Conservation (phyloP, 768 basidiomycete species). For the Leccinum subtestaceum region DNA sequence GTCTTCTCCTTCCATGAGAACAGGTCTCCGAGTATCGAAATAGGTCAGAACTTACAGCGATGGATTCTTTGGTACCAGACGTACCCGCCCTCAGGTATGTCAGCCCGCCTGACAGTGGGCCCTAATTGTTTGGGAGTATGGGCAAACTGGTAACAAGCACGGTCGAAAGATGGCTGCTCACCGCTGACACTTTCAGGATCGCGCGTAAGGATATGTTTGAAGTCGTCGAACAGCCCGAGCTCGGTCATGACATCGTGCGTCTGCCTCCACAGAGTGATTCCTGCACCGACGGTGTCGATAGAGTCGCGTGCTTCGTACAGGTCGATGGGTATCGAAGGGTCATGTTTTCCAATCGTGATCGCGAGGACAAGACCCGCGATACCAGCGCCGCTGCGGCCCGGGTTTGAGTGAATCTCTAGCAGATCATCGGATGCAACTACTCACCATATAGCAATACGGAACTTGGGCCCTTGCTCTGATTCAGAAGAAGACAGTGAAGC, state of each 20-base stretch:
- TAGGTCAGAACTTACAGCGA: conserved; percentile 16
- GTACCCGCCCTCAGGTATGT: conserved; percentile 32
- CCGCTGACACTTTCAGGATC: conserved; percentile 14
- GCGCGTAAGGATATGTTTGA: conserved; percentile 16
- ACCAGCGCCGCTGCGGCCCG: conserved; percentile 35
- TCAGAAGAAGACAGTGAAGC: neutral
- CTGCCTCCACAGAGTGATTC: conserved; percentile 45
- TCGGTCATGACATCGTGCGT: conserved; percentile 44
- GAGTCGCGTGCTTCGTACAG: conserved; percentile 47
- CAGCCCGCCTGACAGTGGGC: conserved; percentile 15
- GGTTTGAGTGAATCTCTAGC: neutral
- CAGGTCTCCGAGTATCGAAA: neutral
- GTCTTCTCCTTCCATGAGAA: conserved; percentile 2
- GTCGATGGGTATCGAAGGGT: conserved; percentile 35
- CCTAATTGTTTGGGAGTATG: conserved; percentile 22
- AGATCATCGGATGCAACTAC: neutral
- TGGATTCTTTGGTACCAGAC: conserved; percentile 25
- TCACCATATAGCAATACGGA: conserved; percentile 15
- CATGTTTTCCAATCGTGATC: conserved; percentile 34
- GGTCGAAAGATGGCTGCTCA: neutral
- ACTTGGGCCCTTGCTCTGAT: neutral
- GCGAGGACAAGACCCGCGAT: conserved; percentile 46
- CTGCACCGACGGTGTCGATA: conserved; percentile 40
- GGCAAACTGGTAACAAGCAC: neutral
- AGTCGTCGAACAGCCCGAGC: conserved; percentile 41